These are phyloP conservation scores for Fallopia convolvulus DNA, from an alignment of 148 eudicot species.

Conservation along the genomic window DNA sequence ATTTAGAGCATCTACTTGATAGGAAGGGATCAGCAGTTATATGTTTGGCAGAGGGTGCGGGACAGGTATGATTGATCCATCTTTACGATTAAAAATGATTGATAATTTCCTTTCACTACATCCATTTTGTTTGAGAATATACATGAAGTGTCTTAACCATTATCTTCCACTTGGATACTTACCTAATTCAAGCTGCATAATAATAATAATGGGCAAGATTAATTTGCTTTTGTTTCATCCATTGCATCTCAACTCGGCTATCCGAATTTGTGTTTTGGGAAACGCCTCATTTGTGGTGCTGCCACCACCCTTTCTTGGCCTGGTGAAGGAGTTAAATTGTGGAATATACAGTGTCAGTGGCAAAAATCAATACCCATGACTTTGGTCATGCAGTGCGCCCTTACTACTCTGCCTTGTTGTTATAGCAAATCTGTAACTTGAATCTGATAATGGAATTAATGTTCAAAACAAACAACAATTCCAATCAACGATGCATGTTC, in stretches of 20 bases:
- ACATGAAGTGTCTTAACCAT: background rate
- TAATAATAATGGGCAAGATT: background rate
- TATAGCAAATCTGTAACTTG: no score
- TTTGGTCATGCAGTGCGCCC: background rate
- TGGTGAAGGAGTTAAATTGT: background rate
- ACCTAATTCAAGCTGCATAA: background rate
- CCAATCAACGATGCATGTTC: no score
- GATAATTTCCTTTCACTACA: background rate
- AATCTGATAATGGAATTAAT: no score
- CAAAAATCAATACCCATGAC: background rate
- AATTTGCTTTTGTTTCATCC: background rate
- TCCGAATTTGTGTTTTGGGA: background rate
- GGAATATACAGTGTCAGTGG: background rate
- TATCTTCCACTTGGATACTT: background rate
- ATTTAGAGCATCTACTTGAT: slow-evolving; percentile 74
- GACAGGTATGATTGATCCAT: slow-evolving; percentile 49
- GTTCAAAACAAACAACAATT: no score
- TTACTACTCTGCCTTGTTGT: background rate
- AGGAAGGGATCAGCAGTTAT: slow-evolving; percentile 95
- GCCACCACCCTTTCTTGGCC: background rate
- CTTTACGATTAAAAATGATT: background rate
- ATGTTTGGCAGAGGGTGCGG: slow-evolving; percentile 99
- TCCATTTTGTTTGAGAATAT: background rate
- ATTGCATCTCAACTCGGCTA: background rate
- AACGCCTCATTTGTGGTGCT: background rate